phyloP scores from a whole-genome alignment of 2,329 filamentous ascomycete genomes.

The Corynespora cassiicola region DNA sequence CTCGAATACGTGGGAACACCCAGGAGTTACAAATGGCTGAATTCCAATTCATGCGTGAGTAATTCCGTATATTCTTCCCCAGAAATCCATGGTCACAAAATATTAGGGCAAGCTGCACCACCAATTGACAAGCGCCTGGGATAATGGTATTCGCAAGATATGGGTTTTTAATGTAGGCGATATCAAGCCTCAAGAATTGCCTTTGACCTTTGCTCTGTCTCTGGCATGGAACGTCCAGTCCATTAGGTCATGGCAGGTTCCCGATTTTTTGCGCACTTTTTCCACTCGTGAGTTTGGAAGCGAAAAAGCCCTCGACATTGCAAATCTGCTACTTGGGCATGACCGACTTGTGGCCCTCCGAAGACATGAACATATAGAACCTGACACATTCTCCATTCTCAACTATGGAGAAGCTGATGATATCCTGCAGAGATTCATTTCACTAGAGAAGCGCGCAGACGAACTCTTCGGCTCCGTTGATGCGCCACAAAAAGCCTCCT shows the following conservation, averaged over 20 bases:
- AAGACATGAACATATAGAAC: constrained; percentile 11
- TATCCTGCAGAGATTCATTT: constrained; percentile 2
- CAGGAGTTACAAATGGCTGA: constrained; percentile 20
- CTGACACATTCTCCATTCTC: constrained; percentile 9
- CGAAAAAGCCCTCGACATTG: constrained; percentile 11
- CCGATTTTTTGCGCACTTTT: constrained; percentile 6
- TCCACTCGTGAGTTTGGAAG: constrained; percentile 13
- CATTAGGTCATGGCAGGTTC: constrained; percentile 1
- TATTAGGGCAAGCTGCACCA: constrained; percentile 8
- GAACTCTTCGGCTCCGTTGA: too few relatives aligned
- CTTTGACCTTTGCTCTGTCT: constrained; percentile 10
- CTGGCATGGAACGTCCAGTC: constrained; percentile 10
- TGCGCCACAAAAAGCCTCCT: constrained; percentile 54
- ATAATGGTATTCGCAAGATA: constrained; percentile 8
- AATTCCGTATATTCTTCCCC: too few relatives aligned
- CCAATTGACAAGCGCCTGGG: constrained; percentile 9
- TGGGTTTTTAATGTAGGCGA: constrained; percentile 21
- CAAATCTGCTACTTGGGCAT: constrained; percentile 6
- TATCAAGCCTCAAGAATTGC: constrained; percentile 16
- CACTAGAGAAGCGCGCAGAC: constrained; percentile 1
- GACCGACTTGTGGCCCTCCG: constrained; percentile 7
- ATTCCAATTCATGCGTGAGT: constrained; percentile 12
- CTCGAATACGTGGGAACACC: constrained; percentile 19
- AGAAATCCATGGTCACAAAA: too few relatives aligned
- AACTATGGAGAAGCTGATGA: constrained; percentile 11